phyloP scores from a whole-genome alignment of 164 flowering plant species.

The Litsea cubeba region DNA sequence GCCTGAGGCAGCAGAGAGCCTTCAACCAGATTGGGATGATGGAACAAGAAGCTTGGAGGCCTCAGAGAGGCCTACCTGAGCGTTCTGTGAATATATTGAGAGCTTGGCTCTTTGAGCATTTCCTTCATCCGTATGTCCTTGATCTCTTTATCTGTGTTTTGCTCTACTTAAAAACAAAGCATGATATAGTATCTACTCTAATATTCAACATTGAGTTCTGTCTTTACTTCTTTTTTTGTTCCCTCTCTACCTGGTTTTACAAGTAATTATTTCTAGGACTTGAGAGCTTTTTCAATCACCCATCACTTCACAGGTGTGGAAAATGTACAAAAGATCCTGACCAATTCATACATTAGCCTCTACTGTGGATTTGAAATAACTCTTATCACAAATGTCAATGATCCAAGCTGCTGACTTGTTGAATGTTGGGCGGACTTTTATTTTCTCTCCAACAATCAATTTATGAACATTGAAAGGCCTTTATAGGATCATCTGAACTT shows the following conservation, averaged over 20 bases:
- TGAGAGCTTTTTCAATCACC: no score
- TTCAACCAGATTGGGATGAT: constrained; percentile 92
- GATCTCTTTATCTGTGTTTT: no score
- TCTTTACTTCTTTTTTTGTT: no score
- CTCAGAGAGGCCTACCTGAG: constrained; percentile 94
- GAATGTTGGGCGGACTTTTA: not conserved
- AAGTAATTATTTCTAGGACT: no score
- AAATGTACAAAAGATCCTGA: no score
- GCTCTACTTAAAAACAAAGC: no score
- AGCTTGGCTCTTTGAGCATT: constrained; percentile 99
- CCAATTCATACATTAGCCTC: no score
- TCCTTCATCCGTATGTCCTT: constrained; percentile 91
- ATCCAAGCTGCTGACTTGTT: not conserved
- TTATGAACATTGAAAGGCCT: not conserved
- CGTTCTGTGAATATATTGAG: constrained; percentile 88
- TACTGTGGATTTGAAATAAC: no score
- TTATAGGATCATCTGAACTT: not conserved
- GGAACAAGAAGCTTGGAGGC: constrained; percentile 99
- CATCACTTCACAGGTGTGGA: no score
- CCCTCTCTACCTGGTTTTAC: no score
- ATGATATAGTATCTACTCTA: no score
- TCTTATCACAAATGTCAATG: not conserved
- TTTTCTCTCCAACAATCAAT: not conserved
- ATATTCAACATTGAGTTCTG: no score
- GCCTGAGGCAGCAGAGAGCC: constrained; percentile 80